These are phyloP conservation scores for Hypsizygus ulmarius DNA, from an alignment of 1,284 basidiomycete genomes.

Conservation along the genomic window DNA sequence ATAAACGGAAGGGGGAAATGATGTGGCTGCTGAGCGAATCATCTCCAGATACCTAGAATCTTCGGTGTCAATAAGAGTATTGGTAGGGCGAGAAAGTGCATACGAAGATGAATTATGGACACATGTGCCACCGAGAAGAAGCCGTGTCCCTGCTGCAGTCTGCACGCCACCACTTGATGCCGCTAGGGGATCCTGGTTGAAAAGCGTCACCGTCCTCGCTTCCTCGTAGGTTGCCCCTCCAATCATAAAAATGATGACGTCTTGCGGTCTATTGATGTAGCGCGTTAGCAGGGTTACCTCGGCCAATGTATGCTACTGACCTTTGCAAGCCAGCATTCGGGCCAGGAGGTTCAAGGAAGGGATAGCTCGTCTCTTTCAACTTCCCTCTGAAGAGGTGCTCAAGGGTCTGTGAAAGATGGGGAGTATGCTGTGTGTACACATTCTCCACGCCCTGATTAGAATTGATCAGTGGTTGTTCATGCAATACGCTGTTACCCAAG, in stretches of 20 bases:
- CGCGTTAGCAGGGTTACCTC: slow-evolving; percentile 1
- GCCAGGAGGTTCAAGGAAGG: slow-evolving; percentile 76
- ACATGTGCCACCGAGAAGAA: slow-evolving; percentile 89
- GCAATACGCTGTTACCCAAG: too few species aligned
- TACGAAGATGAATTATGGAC: slow-evolving; percentile 91
- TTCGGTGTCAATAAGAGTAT: slow-evolving; percentile 17
- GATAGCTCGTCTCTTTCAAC: slow-evolving; percentile 86
- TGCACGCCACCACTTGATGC: slow-evolving; percentile 48
- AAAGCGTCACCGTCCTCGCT: slow-evolving; percentile 75
- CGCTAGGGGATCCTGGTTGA: slow-evolving; percentile 76
- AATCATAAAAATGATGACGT: slow-evolving; percentile 93
- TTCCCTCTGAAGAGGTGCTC: slow-evolving; percentile 89
- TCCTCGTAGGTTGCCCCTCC: slow-evolving; percentile 95
- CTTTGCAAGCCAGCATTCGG: slow-evolving; percentile 68
- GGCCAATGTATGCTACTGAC: slow-evolving; percentile 32
- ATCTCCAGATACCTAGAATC: slow-evolving; percentile 69
- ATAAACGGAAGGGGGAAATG: slow-evolving; percentile 64
- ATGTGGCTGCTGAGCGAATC: slow-evolving; percentile 60
- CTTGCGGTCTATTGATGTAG: slow-evolving; percentile 70
- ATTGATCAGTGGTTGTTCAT: neutral
- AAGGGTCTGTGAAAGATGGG: slow-evolving; percentile 89
- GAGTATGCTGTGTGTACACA: slow-evolving; percentile 97
- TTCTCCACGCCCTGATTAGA: slow-evolving; percentile 88
- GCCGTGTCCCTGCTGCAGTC: slow-evolving; percentile 58
- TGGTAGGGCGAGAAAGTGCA: slow-evolving; percentile 20